These are phyloP conservation scores for Delonix regia DNA, from an alignment of 306 rosid genomes.

Conservation along the genomic window DNA sequence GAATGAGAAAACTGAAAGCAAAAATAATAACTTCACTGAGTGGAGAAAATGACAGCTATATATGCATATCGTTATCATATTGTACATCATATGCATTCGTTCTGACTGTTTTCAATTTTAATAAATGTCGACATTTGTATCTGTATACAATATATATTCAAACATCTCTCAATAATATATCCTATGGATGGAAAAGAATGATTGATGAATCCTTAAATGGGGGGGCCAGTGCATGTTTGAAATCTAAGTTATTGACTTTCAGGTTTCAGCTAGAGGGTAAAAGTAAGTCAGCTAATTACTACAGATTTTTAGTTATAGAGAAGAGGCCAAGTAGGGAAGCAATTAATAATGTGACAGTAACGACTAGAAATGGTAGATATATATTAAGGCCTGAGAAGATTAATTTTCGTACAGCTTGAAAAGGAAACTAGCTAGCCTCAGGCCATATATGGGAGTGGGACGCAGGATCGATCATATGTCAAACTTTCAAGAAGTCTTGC, in stretches of 20 bases:
- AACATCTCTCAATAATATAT: background rate
- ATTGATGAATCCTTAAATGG: background rate
- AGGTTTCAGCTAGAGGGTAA: no score
- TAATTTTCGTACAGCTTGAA: constrained; percentile 11
- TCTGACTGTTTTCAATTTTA: background rate
- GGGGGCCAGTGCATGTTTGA: background rate
- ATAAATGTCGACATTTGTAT: background rate
- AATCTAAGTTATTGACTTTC: no score
- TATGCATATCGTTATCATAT: background rate
- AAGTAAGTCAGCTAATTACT: no score
- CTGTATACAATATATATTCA: background rate
- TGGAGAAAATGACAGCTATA: constrained; percentile 19
- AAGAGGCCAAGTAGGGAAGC: background rate
- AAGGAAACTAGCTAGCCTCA: background rate
- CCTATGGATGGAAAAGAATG: background rate
- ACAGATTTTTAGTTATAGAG: background rate
- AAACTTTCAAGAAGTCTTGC: constrained; percentile 3
- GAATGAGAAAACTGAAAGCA: constrained; percentile 8
- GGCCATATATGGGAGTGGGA: constrained; percentile 9
- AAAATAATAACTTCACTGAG: background rate
- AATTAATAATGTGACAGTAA: background rate
- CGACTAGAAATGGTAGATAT: no score
- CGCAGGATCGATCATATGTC: background rate
- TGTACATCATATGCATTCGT: background rate
- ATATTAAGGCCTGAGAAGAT: background rate